Base-by-base conservation (phyloP, 1,284 basidiomycete genomes). In the Fistulina hepatica region DNA sequence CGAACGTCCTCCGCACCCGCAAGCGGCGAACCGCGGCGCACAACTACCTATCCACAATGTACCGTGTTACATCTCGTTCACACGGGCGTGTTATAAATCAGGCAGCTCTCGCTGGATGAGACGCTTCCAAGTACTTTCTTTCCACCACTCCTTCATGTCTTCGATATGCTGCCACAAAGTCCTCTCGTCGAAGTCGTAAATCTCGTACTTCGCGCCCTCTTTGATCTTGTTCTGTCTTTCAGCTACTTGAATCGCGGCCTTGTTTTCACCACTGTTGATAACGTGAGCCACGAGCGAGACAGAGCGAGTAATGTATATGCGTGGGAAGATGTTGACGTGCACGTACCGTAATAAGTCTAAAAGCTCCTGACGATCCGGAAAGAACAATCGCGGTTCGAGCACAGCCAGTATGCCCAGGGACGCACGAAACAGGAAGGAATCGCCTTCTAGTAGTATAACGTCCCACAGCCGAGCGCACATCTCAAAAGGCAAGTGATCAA, bases 101-200 rank as follows among this genome's bases (percentile, higher is more conserved):
- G 91, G 91, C 51, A 94, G 62, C 60, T 95, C 91, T 52, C 91
- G 67, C 46, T 78, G 73, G 46, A 91, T 78, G 41, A 95, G 60
- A 43, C 91, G 67, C 44, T 72, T 77, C 80, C 88, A 95, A 35
- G 86, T 86, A 47, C 76, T 84, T 53, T 93, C 89, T 53, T 78
- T 88, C 91, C 92, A 95, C 85, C 85, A 89, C 26, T 88, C 86
- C 26, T 86, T 81, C 75, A 92, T 80, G 36, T 67, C 66, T 44
- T 79, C 70, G 24, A 91, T 77, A 28, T 75, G 67, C 36, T 81
- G 80, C 78, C 85, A 91, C 8, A 90, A 57, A 1, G 70, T 71
- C 48, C 90, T 83, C 57, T 94, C 92, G 43, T 82, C 77, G 5
- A 91, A 65, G 5, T 83, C 85, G 55, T 94, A 92, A 41, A 89